Base-by-base conservation (phyloP, 2,329 filamentous ascomycete genomes). In the Sarocladiaceae sp. region DNA sequence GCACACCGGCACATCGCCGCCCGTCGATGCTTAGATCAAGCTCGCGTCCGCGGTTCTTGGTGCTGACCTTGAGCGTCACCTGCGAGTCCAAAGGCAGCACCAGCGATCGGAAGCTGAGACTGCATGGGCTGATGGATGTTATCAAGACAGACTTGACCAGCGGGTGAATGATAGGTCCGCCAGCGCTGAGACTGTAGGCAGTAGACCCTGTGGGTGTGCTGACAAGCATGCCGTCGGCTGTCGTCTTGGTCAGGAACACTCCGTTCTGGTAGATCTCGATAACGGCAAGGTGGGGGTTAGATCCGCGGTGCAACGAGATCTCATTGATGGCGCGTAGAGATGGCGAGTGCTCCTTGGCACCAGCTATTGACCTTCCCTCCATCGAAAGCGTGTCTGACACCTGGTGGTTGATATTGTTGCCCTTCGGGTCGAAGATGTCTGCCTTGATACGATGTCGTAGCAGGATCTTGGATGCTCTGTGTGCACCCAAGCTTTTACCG, bases 131-230 rank as follows among this genome's bases (percentile, higher is more conserved):
- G 58, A 98, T 96, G 19, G 93, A 90, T 0, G 93, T 98, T 46
- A 98, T 78, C 20, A 96, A 78, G 12, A 97, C 74, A 2, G 87
- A 88, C 29, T 87, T 84, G 3, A 97, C 91, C 2, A 96, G 75
- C 0, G 93, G 93, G 61, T 98, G 93, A 32, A 97, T 86, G 53
- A 98, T 97, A 54, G 84, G 87, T 1, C 93, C 93, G 3, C 93
- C 93, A 3, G 85, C 86, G 51, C 85, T 93, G n/a, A 98, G 74
- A 47, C 85, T 93, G 68, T 98, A 98, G 1, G 93, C 93, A 1
- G 93, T 98, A 32, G 87, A 94, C 3, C 93, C 93, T 0, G 93
- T 98, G 0, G 93, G 93, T 0, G 91, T 96, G 50, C 85, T 89
- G 47, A 97, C 82, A 34, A 97, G 84, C 63, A 98, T 94, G 42